These are phyloP conservation scores for Fusarium denticulatum DNA, from an alignment of 2,329 filamentous ascomycete genomes.

Conservation along the genomic window DNA sequence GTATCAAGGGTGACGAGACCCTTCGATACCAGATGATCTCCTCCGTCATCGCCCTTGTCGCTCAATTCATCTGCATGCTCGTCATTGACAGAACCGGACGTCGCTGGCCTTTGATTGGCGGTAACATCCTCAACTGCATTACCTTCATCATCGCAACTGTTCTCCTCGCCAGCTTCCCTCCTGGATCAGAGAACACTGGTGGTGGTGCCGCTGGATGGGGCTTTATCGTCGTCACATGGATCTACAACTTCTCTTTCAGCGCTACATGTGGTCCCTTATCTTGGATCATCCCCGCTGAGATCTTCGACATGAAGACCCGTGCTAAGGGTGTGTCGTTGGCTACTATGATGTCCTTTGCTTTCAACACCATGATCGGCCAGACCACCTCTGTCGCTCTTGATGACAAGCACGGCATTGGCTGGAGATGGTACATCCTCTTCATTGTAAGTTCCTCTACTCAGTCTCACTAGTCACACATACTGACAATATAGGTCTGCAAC, in stretches of 20 bases:
- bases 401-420: conserved; percentile 53
- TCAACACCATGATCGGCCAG: conserved; percentile 76
- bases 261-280: conserved; percentile 24
- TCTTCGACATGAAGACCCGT: conserved; percentile 79
- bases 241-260: conserved; percentile 26
- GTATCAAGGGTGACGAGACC: conserved; percentile 62
- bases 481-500: conserved; percentile 63
- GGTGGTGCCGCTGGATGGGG: conserved; percentile 51
- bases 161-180: conserved; percentile 26
- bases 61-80: conserved; percentile 64
- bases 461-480: rapidly evolving
- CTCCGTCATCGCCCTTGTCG: conserved; percentile 60
- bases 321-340: conserved; percentile 78
- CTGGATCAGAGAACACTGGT: not conserved
- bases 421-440: conserved; percentile 60
- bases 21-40: conserved; percentile 80
- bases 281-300: conserved; percentile 71
- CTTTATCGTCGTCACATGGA: conserved; percentile 24
- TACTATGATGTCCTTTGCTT: conserved; percentile 76
- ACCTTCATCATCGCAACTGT: conserved; percentile 48
- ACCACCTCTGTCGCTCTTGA: conserved; percentile 65
- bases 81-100: conserved; percentile 76
- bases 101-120: conserved; percentile 74
- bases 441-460: conserved; percentile 24
- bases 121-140: conserved; percentile 75